A percentile compares a stretch with the other conserved stretches of the same genome.
These are phyloP conservation scores for Knufia fluminis DNA, from an alignment of 2,329 filamentous ascomycete genomes.

Conservation along the genomic window DNA sequence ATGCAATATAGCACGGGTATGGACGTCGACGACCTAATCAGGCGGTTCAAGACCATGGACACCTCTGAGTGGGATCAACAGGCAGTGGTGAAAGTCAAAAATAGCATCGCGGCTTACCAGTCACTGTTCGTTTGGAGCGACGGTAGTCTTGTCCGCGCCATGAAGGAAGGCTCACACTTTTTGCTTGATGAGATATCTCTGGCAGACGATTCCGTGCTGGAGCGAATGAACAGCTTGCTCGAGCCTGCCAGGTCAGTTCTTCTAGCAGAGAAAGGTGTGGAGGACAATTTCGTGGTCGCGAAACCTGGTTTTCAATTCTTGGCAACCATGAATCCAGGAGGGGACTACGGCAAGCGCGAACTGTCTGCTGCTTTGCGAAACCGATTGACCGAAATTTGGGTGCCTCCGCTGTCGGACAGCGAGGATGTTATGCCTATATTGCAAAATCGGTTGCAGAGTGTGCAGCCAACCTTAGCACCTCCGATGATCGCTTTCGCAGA, in stretches of 20 bases:
- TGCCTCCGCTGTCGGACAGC: constrained; percentile 72
- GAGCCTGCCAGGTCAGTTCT: constrained; percentile 79
- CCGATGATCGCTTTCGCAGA: constrained; percentile 77
- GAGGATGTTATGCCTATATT: constrained; percentile 87
- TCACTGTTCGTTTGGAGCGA: constrained; percentile 95
- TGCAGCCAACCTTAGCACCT: constrained; percentile 49
- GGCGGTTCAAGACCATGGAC: constrained; percentile 17
- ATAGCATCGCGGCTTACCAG: constrained; percentile 56
- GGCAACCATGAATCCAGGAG: constrained; percentile 97
- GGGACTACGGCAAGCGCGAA: constrained; percentile 96
- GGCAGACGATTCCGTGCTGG: constrained; percentile 92
- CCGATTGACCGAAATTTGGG: constrained; percentile 98
- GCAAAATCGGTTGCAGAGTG: constrained; percentile 56
- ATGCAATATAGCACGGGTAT: constrained; percentile 31
- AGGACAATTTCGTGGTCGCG: constrained; percentile 70
- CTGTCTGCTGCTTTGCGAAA: constrained; percentile 90
- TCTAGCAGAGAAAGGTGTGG: constrained; percentile 84
- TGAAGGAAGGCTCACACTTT: constrained; percentile 84
- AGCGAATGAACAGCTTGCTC: constrained; percentile 90
- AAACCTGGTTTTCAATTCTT: constrained; percentile 83
- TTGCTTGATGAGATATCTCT: constrained; percentile 95
- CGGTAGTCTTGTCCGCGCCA: constrained; percentile 84
- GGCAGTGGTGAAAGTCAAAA: constrained; percentile 36
- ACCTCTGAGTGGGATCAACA: constrained; percentile 36
- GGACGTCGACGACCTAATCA: constrained; percentile 17